These are phyloP conservation scores for Karstenula rhodostoma DNA, from an alignment of 2,329 filamentous ascomycete genomes.

Conservation along the genomic window DNA sequence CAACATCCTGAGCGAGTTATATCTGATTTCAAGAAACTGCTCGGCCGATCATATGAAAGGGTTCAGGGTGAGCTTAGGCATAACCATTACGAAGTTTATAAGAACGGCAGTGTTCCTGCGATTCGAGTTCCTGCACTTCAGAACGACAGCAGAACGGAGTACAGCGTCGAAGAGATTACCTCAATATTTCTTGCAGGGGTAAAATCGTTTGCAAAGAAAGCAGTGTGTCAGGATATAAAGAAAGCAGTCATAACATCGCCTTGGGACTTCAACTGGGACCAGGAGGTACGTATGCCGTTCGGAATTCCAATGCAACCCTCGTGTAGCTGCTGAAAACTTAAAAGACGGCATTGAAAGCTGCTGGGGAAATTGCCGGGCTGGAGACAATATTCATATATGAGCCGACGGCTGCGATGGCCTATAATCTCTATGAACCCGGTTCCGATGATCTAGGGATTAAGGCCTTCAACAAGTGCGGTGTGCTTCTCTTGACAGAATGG, in stretches of 20 bases:
- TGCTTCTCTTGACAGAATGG: neutral
- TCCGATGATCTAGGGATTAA: neutral
- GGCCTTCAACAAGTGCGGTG: neutral
- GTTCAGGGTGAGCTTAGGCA: neutral
- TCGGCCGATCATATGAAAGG: neutral
- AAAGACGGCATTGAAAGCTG: neutral
- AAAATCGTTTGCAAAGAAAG: neutral
- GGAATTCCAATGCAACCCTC: neutral
- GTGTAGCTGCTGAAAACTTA: neutral
- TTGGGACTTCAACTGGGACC: neutral
- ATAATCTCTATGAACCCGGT: neutral
- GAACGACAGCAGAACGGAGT: too few relatives aligned
- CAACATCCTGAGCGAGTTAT: neutral
- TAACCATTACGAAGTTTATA: neutral
- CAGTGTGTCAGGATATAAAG: neutral
- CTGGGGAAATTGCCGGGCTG: constrained; percentile 1
- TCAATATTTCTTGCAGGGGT: neutral
- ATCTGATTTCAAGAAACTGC: neutral
- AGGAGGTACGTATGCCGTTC: neutral
- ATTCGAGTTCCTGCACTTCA: neutral
- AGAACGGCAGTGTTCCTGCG: neutral
- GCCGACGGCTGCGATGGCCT: neutral
- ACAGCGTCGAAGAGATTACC: neutral
- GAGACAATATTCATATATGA: neutral
- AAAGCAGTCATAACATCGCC: neutral